Conservation (phyloP, 1,284 basidiomycete genomes). For the Thecaphora frezii region DNA sequence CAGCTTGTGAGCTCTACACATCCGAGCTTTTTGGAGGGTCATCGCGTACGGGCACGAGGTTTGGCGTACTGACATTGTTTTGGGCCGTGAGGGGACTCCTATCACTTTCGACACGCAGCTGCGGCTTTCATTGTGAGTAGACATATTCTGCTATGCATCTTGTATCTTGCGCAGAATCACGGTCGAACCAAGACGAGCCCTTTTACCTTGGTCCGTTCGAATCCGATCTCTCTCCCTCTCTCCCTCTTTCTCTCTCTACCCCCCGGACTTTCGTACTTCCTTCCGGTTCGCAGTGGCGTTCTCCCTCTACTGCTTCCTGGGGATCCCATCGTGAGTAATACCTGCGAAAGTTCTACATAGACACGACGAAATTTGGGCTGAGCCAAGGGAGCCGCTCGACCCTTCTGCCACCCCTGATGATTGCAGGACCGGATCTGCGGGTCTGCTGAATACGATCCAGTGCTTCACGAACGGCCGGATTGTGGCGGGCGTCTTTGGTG, state of each 20-base stretch:
- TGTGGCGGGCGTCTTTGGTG: conserved; percentile 65
- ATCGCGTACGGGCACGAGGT: too few relatives aligned
- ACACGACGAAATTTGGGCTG: background rate
- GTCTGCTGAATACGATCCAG: conserved; percentile 87
- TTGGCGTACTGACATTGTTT: too few relatives aligned
- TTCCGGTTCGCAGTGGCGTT: conserved; percentile 71
- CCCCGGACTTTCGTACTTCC: conserved; percentile 68
- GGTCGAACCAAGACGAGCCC: too few relatives aligned
- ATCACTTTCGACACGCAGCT: background rate
- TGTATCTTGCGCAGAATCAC: too few relatives aligned
- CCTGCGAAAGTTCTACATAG: background rate
- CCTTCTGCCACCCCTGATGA: background rate
- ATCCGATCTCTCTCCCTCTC: too few relatives aligned
- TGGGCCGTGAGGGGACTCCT: too few relatives aligned
- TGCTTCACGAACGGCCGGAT: conserved; percentile 49
- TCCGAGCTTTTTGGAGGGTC: too few relatives aligned
- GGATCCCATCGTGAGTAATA: conserved; percentile 61
- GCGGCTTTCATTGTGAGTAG: conserved; percentile 11
- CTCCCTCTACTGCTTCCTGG: conserved; percentile 65
- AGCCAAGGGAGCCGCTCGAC: background rate
- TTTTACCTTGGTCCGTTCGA: too few relatives aligned
- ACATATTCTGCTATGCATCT: too few relatives aligned
- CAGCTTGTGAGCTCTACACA: background rate
- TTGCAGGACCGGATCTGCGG: conserved; percentile 77
- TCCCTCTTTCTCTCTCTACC: too few relatives aligned